phyloP scores from a whole-genome alignment of 352 stramenopile genomes.

The Pythium pyrilobum region DNA sequence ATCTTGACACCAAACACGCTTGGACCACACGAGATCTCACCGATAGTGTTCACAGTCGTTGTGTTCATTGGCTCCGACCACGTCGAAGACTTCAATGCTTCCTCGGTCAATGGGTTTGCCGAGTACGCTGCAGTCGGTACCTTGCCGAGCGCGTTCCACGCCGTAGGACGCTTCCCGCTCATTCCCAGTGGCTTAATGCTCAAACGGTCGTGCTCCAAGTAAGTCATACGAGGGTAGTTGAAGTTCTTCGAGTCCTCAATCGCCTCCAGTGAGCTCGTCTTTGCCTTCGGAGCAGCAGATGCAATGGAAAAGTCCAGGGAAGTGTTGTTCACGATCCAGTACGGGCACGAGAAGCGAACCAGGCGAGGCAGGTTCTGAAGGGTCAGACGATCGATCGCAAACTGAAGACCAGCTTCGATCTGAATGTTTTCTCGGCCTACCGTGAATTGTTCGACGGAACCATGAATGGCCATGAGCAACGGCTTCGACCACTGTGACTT shows the following conservation, averaged over 20 bases:
- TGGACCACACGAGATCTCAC: conserved; percentile 63
- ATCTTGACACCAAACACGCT: conserved; percentile 81
- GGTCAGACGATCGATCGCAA: conserved; percentile 73
- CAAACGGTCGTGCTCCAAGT: conserved; percentile 54
- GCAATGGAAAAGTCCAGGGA: conserved; percentile 60
- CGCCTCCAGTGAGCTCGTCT: conserved; percentile 34
- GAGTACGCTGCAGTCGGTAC: conserved; percentile 47
- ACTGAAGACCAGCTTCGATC: conserved; percentile 42
- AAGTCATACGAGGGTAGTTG: conserved; percentile 54
- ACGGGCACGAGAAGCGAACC: conserved; percentile 75
- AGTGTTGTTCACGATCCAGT: conserved; percentile 86
- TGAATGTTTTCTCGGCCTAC: conserved; percentile 52
- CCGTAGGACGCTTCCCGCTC: conserved; percentile 39
- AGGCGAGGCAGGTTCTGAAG: conserved; percentile 62
- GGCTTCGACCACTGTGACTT: conserved; percentile 69
- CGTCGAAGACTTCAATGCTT: conserved; percentile 50
- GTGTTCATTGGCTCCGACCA: conserved; percentile 84
- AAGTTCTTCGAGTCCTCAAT: conserved; percentile 46
- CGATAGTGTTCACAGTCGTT: conserved; percentile 81
- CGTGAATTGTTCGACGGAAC: conserved; percentile 67
- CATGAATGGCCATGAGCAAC: conserved; percentile 81
- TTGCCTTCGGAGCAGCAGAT: conserved; percentile 48
- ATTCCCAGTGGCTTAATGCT: conserved; percentile 59
- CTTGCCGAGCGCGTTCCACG: conserved; percentile 53
- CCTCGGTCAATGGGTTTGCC: conserved; percentile 43